Evolutionary conservation across 306 rosid genomes (phyloP).

Genomic region (Dalbergia cultrata): DNA sequence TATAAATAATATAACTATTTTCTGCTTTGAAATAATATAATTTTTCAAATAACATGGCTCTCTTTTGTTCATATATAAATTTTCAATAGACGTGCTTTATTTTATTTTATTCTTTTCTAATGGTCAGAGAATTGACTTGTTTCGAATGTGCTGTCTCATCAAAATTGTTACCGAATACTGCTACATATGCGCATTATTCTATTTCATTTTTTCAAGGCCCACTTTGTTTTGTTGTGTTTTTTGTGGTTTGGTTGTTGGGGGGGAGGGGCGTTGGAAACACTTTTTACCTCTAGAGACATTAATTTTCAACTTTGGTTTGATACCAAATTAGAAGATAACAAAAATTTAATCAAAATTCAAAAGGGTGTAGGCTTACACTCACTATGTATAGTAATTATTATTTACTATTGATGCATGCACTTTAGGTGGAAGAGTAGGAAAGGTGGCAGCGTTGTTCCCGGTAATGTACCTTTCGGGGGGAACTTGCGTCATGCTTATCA

Average conservation of each 20-base stretch:
- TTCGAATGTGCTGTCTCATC: neutral
- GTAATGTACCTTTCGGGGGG: conserved; percentile 67
- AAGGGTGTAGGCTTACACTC: neutral
- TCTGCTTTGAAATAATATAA: too few relatives aligned
- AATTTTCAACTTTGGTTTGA: neutral
- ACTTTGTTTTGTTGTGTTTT: too few relatives aligned
- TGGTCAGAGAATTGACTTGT: too few relatives aligned
- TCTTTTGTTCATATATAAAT: too few relatives aligned
- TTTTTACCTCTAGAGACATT: neutral
- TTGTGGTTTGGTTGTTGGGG: too few relatives aligned
- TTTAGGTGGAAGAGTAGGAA: conserved; percentile 51
- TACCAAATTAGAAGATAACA: neutral
- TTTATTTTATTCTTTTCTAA: too few relatives aligned
- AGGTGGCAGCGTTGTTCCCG: conserved; percentile 56
- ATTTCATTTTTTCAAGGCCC: neutral
- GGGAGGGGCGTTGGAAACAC: too few relatives aligned
- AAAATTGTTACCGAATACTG: neutral
- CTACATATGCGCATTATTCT: neutral
- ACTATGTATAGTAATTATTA: too few relatives aligned
- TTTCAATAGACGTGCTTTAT: too few relatives aligned
- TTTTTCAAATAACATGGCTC: too few relatives aligned
- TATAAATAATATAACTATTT: too few relatives aligned
- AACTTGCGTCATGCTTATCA: conserved; percentile 50
- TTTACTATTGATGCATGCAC: too few relatives aligned
- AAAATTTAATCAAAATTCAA: neutral